Evolutionary conservation across 352 stramenopile genomes (phyloP), one percentile per base, ranked within the genome.

Genomic region (Vaucheria bursata): DNA sequence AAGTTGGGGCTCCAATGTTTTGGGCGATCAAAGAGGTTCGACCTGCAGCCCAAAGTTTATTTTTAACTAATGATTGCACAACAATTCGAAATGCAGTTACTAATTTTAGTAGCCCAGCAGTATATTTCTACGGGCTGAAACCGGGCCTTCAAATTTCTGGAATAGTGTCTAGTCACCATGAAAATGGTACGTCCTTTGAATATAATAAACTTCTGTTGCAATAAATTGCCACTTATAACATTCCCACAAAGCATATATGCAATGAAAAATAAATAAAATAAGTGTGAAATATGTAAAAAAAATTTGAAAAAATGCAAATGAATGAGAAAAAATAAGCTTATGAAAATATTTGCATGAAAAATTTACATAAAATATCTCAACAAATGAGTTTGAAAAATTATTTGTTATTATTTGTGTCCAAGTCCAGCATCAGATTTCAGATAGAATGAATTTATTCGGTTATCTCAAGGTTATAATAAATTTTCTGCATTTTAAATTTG

Each of bases 131-230:
- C 35, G 81, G 78, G 1, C 8, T 85, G 0, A 85, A 85, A 64
- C 80, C 80, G 0, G 80, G 80, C 53, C 84, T 85, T 76, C 77
- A 85, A 2, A 79, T 85, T 4, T 53, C 81, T 35, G 68, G 73
- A 52, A 74, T 71, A 4, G 77, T 85, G 0, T 65, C 75, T 34
- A 66, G 18, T 33, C 39, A 80, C 18, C 31, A 80, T 2, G 37
- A 53, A 25, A 81, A 81, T 83, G 29, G 78, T 82, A 18, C 73
- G 70, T 73, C 1, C 25, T 29, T 0, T 49, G 12, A 0, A 29
- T n/a, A 65, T 71, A 29, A 18, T 8, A 0, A 4, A 1, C 0
- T 71, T 64, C 37, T 45, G n/a, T 52, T 45, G 7, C 0, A 65
- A 53, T 1, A 4, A 18, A 12, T 34, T 12, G 59, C 31, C 31